Percentiles rank a stretch among this genome's conserved stretches.
These are phyloP conservation scores for Platismatia glauca DNA, from an alignment of 495 filamentous ascomycete species.

Conservation along the genomic window DNA sequence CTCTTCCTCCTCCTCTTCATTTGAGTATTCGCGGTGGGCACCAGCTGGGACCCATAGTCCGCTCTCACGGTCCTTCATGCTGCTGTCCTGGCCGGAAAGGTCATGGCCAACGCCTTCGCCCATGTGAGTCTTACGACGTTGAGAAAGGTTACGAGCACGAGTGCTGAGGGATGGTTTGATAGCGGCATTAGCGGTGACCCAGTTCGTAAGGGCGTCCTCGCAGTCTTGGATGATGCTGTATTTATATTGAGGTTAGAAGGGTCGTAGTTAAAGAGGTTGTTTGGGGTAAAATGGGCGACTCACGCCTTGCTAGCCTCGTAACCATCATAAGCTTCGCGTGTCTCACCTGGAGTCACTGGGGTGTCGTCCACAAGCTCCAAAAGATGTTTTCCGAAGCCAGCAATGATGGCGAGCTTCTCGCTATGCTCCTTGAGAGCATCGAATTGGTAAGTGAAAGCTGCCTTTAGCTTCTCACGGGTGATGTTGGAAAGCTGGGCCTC, in stretches of 20 bases:
- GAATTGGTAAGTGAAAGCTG: constrained; percentile 96
- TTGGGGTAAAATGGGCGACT: constrained; percentile 10
- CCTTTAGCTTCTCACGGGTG: constrained; percentile 97
- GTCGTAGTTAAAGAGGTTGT: neutral
- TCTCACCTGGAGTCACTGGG: constrained; percentile 94
- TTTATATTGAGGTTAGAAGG: neutral
- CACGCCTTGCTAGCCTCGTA: constrained; percentile 93
- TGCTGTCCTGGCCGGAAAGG: constrained; percentile 74
- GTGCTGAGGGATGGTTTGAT: constrained; percentile 78
- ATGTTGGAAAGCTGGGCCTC: constrained; percentile 98
- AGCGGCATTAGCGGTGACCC: constrained; percentile 81
- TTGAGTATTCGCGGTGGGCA: constrained; percentile 57
- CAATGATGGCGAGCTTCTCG: constrained; percentile 97
- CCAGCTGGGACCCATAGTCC: constrained; percentile 72
- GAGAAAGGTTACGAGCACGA: constrained; percentile 76
- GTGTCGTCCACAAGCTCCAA: constrained; percentile 92
- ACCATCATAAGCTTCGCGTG: constrained; percentile 89
- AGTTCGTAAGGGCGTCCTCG: constrained; percentile 93
- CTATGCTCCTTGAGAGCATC: constrained; percentile 95
- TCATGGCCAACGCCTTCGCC: constrained; percentile 63
- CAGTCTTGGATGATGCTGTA: constrained; percentile 93
- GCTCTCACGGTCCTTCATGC: constrained; percentile 74
- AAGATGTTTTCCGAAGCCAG: constrained; percentile 93
- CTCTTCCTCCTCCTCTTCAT: constrained; percentile 56
- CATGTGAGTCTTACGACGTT: constrained; percentile 59